Evolutionary conservation across 2,329 filamentous ascomycete genomes (phyloP).

Genomic region (Trichocomaceae sp.): DNA sequence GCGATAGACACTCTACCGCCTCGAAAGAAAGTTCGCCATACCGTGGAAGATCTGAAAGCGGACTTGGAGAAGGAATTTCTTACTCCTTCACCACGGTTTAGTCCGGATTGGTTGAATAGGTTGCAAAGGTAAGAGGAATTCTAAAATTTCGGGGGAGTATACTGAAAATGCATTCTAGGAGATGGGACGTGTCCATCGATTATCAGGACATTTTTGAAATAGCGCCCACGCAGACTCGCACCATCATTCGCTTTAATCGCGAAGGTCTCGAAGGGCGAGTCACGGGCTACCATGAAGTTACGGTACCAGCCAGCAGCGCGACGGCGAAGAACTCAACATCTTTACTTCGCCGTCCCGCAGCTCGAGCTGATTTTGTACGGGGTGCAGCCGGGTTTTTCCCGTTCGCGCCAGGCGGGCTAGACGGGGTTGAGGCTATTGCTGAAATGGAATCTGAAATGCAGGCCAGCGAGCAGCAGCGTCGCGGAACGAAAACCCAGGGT

Average conservation of each 20-base stretch:
- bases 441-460: constrained; percentile 70
- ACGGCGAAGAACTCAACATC: constrained; percentile 96
- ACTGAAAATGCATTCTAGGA: constrained; percentile 29
- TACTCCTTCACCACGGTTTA: constrained; percentile 72
- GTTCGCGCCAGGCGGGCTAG: constrained; percentile 83
- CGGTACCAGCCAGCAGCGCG: constrained; percentile 77
- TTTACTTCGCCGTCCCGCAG: constrained; percentile 75
- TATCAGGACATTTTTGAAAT: constrained; percentile 80
- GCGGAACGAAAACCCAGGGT: constrained; percentile 40
- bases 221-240: constrained; percentile 85
- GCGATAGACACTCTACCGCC: constrained; percentile 31
- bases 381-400: constrained; percentile 91
- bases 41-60: constrained; percentile 56
- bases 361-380: constrained; percentile 81
- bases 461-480: constrained; percentile 41
- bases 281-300: constrained; percentile 89
- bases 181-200: constrained; percentile 77
- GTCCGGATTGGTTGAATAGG: constrained; percentile 75
- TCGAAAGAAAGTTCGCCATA: constrained; percentile 39
- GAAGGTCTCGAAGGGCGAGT: constrained; percentile 89
- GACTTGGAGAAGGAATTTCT: constrained; percentile 72
- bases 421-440: constrained; percentile 77
- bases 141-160: not conserved
- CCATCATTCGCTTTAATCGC: constrained; percentile 85
- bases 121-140: constrained; percentile 61